Evolutionary conservation across 2,329 filamentous ascomycete species (phyloP), one percentile per base, ranked within the genome.

Genomic region (Penicillium nordicum): DNA sequence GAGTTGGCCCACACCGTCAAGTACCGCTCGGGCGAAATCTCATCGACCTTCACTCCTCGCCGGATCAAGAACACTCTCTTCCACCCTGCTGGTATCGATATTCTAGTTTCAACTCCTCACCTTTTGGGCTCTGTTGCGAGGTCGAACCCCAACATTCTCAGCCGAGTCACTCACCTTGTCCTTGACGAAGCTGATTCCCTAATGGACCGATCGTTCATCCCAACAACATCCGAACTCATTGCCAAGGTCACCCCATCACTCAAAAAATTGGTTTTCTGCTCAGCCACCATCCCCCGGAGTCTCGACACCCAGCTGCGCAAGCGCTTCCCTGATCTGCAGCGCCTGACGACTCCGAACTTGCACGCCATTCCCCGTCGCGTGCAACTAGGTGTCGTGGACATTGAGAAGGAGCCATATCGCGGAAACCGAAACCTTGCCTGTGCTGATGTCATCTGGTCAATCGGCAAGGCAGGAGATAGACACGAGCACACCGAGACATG

Each of bases 131-230:
- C 90, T 59, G 94, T 99, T 68, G 90, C 90, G 12, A 86, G 96
- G 63, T 88, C 86, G 21, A 92, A 97, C 63, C 94, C 94, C 11
- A 93, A 96, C 67, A 87, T 99, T 59, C 84, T 99, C 36, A 92
- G 90, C n/a, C 88, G 91, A 12, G 92, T 97, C 57, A 87, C 85
- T 1, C 90, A 97, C 70, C 82, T 99, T 11, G 83, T 99, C 57
- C 82, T 96, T 47, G 95, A 99, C 71, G 95, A 99, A 78, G 95
- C 95, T 1, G 94, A 99, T 75, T 97, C 92, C 4, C 84, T 99
- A 10, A 84, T 99, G 64, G 95, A 99, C 76, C 89, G 92, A 56
- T 95, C 91, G 57, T 99, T 99, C 78, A 84, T 89, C 4, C 87
- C 90, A 1, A 86, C 88, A 25, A 97, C 94, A 0, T 88, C 85